Percentiles rank a stretch among this genome's conserved stretches.
phyloP scores from a whole-genome alignment of 331 rosid genomes.

The Acacia concinna region DNA sequence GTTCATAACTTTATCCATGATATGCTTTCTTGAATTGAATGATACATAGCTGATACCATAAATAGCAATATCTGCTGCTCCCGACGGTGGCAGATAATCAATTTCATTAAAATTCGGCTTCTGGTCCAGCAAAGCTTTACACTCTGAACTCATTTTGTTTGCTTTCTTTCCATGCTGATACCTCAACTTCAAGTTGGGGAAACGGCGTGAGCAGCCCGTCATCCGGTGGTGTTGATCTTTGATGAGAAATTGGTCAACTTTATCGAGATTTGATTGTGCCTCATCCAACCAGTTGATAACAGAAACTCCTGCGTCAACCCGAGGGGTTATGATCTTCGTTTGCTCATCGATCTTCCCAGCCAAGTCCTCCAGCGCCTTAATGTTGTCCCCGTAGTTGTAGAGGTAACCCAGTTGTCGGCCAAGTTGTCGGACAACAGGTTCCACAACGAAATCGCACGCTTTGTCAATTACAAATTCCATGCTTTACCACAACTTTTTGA shows the following conservation, averaged over 20 bases:
- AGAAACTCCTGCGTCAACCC: rapidly evolving
- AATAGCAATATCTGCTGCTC: neutral
- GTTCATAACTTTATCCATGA: neutral
- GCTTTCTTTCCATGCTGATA: slow-evolving; percentile 15
- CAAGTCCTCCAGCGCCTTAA: neutral
- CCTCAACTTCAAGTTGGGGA: neutral
- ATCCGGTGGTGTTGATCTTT: neutral
- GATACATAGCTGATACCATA: neutral
- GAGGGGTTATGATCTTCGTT: neutral
- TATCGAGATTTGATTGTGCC: neutral
- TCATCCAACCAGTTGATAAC: neutral
- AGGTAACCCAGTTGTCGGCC: neutral
- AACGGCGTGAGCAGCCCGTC: neutral
- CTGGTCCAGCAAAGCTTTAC: neutral
- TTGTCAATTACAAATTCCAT: neutral
- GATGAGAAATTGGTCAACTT: neutral
- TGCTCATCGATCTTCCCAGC: neutral
- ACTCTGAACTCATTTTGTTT: neutral
- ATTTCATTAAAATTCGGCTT: neutral
- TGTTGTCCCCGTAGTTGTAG: neutral
- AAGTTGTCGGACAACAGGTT: neutral
- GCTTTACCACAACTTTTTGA: neutral
- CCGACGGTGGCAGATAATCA: neutral
- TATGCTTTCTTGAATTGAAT: neutral
- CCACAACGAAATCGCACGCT: neutral